A percentile compares a stretch with the other conserved stretches of the same genome.
These are phyloP conservation scores for Bassia scoparia DNA, from an alignment of 148 eudicot species.

Conservation along the genomic window DNA sequence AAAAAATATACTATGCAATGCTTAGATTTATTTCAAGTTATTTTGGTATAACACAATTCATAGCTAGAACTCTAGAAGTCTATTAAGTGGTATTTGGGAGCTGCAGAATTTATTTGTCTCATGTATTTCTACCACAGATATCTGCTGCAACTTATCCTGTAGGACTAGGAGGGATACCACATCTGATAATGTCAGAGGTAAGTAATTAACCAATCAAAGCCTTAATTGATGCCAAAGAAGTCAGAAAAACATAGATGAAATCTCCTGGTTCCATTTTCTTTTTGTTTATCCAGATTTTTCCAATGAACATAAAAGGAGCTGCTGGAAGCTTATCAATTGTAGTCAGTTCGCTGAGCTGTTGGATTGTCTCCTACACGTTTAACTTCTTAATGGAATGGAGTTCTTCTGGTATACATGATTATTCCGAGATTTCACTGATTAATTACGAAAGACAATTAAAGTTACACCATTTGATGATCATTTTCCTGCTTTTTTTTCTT, in stretches of 20 bases:
- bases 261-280: background rate
- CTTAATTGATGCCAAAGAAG: no score
- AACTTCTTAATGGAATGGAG: constrained; percentile 41
- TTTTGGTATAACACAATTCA: no score
- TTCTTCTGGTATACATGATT: constrained; percentile 27
- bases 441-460: no score
- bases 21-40: no score
- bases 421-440: no score
- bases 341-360: constrained; percentile 12
- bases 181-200: constrained; percentile 43
- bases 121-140: constrained; percentile 16
- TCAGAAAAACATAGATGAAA: no score
- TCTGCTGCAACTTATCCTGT: constrained; percentile 29
- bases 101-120: background rate
- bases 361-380: constrained; percentile 35
- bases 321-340: constrained; percentile 35
- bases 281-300: constrained; percentile 32
- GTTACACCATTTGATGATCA: background rate
- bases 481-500: background rate
- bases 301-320: constrained; percentile 37
- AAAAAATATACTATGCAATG: no score
- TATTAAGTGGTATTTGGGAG: no score
- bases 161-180: constrained; percentile 39
- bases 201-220: background rate
- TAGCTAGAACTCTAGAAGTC: no score